These are phyloP conservation scores for Cynara cardunculus DNA, from an alignment of 129 eudicot species.

Conservation along the genomic window DNA sequence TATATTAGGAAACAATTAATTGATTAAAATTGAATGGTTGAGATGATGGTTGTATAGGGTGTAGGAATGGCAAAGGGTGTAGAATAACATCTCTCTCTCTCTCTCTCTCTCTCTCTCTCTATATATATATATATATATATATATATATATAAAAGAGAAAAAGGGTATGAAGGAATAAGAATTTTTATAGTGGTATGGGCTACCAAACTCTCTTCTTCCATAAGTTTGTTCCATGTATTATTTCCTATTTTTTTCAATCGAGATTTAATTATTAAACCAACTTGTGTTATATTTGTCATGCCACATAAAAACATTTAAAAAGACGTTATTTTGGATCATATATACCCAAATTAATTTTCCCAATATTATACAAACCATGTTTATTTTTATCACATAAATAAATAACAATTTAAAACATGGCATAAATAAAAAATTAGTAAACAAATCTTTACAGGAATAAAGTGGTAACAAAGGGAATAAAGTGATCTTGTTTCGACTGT, in stretches of 20 bases:
- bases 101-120: too few relatives aligned
- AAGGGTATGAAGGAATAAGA: not conserved
- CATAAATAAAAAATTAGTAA: not conserved
- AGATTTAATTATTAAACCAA: not conserved
- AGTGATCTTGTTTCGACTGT: slow-evolving; percentile 24
- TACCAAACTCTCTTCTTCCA: slow-evolving; percentile 11
- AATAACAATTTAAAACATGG: not conserved
- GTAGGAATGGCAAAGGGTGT: too few relatives aligned
- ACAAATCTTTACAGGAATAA: slow-evolving; percentile 18
- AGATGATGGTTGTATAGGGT: too few relatives aligned
- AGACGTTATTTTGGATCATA: not conserved
- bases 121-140: too few relatives aligned
- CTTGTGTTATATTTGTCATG: not conserved
- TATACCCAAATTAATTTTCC: slow-evolving; percentile 11
- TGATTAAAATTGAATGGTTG: too few relatives aligned
- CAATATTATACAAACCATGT: slow-evolving; percentile 23
- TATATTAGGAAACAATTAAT: too few relatives aligned
- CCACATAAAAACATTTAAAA: not conserved
- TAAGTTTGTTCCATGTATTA: slow-evolving; percentile 12
- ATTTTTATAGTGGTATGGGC: slow-evolving; percentile 1
- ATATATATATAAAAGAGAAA: too few relatives aligned
- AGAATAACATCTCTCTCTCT: too few relatives aligned
- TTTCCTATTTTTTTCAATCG: not conserved
- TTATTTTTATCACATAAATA: not conserved
- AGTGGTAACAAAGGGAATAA: slow-evolving; percentile 26